phyloP scores from a whole-genome alignment of 2,329 filamentous ascomycete genomes.

The Fusarium verticillioides region DNA sequence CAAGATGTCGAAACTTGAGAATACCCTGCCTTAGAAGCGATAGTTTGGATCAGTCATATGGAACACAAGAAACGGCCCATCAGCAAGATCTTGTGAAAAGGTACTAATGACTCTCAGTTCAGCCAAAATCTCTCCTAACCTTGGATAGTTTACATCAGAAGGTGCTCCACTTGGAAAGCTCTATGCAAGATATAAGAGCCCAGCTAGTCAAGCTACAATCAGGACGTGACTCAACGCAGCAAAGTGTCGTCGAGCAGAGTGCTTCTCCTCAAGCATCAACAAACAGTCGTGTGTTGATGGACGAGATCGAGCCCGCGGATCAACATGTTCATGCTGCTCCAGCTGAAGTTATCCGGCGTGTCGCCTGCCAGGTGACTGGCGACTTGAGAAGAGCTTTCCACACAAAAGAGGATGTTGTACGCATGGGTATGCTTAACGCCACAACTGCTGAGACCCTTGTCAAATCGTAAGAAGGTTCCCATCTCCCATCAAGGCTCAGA shows the following conservation, averaged over 20 bases:
- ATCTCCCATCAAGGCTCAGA: accelerated
- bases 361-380: slow-evolving; percentile 20
- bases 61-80: not conserved
- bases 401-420: slow-evolving; percentile 20
- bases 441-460: slow-evolving; percentile 18
- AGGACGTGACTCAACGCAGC: not conserved
- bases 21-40: slow-evolving; percentile 26
- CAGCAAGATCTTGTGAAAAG: slow-evolving; percentile 17
- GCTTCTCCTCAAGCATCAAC: not conserved
- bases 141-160: slow-evolving; percentile 15
- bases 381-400: slow-evolving; percentile 23
- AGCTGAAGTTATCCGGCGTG: slow-evolving; percentile 27
- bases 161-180: slow-evolving; percentile 18
- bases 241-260: not conserved
- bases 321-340: slow-evolving; percentile 20
- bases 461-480: slow-evolving; percentile 1
- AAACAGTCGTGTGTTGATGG: not conserved
- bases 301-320: slow-evolving; percentile 19
- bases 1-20: slow-evolving; percentile 28
- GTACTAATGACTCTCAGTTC: not conserved
- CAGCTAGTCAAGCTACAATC: slow-evolving; percentile 8
- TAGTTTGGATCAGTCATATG: slow-evolving; percentile 2
- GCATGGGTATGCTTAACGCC: slow-evolving; percentile 13
- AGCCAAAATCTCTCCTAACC: not conserved
- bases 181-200: slow-evolving; percentile 15